Base-by-base conservation (phyloP, 2,329 filamentous ascomycete species). In the Colletotrichum gloeosporioides region DNA sequence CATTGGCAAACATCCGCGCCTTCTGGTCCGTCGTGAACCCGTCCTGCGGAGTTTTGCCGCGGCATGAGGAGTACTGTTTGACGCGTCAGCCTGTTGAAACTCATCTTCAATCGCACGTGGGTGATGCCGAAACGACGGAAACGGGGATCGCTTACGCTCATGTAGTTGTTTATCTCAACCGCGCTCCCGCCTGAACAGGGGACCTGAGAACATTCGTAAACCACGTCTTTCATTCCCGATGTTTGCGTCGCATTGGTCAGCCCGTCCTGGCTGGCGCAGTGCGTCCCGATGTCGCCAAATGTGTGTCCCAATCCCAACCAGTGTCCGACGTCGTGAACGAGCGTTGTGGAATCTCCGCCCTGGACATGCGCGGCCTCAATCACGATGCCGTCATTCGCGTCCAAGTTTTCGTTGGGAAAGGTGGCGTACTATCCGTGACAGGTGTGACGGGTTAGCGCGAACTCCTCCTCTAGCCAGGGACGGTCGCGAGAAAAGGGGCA, bases 271-370 rank as follows among this genome's bases (percentile, higher is more conserved):
- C 65, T 22, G 44, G 70, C 32, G 69, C 79, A 80, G 6, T 79
- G 69, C 12, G 78, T 59, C 18, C 65, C 67, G 15, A 67, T n/a
- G 5, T 18, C 39, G 31, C 53, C 62, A 18, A 78, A 78, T 3
- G 77, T 78, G 65, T 78, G 77, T n/a, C 66, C 64, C 13, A 78
- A 55, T 6, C 77, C 77, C 10, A 78, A 65, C 77, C 77, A 78
- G 53, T 78, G 77, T 13, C 77, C 77, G 18, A 78, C 71, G 27
- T 78, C 83, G 71, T 84, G 83, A 7, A 82, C 72, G 4, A 82
- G 78, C 27, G 82, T 83, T 62, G 78, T 80, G 4, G 71, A 39
- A 13, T 75, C 57, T n/a, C 61, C 74, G 25, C 75, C 75, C 34
- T 75, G 71, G 22, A 77, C 75, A n/a, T 67, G 71, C 12, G 59